phyloP scores from a whole-genome alignment of 1,284 basidiomycete genomes.

The Cryptococcus maquisensis region DNA sequence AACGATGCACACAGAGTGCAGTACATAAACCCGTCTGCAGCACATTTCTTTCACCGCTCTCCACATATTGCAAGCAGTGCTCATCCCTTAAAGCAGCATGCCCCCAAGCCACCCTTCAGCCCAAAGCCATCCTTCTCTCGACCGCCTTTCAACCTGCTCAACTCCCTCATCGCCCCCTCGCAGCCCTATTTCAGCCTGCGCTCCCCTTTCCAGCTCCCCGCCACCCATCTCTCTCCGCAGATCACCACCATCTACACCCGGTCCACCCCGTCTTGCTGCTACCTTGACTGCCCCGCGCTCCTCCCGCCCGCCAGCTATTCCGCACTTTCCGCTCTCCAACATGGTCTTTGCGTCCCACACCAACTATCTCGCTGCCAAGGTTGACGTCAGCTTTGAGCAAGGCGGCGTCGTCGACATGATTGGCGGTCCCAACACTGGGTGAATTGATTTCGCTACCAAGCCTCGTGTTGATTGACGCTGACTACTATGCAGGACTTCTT shows the following conservation, averaged over 20 bases:
- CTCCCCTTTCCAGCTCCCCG: neutral
- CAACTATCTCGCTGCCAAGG: slow-evolving; percentile 17
- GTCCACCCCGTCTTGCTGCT: neutral
- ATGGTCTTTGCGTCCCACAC: slow-evolving; percentile 14
- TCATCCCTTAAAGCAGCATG: neutral
- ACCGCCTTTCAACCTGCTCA: neutral
- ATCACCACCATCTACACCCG: neutral
- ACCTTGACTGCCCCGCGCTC: neutral
- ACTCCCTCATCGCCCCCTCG: neutral
- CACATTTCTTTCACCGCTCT: too few species aligned
- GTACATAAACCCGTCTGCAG: too few species aligned
- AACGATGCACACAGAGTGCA: too few species aligned
- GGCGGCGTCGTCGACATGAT: slow-evolving; percentile 30
- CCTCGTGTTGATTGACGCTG: neutral
- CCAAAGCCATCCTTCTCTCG: neutral
- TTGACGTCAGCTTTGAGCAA: slow-evolving; percentile 27
- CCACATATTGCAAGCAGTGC: too few species aligned
- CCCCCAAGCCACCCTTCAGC: neutral
- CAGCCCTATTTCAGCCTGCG: neutral
- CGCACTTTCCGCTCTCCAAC: neutral
- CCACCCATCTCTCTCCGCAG: neutral
- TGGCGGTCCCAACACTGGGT: slow-evolving; percentile 32
- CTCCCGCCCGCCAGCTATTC: neutral
- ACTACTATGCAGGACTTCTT: slow-evolving; percentile 20
- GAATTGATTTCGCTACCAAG: slow-evolving; percentile 10